Percentiles rank a stretch among this genome's conserved stretches.
These are phyloP conservation scores for Cytauxzoon felis DNA, from an alignment of 169 alveolate species.

Conservation along the genomic window DNA sequence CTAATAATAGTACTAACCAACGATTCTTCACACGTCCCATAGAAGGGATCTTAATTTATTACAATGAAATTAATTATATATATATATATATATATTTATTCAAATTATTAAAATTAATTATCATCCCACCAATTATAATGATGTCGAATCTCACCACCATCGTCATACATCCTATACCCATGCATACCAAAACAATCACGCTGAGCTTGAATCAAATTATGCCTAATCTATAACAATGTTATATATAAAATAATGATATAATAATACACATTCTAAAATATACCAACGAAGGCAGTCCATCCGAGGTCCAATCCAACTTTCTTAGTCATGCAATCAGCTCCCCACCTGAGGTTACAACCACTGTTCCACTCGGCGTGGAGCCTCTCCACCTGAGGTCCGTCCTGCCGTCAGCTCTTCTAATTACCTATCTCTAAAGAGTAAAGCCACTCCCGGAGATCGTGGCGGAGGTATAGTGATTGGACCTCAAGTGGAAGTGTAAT, in stretches of 20 bases:
- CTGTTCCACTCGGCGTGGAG: no score
- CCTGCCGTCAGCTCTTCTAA: no score
- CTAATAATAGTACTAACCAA: conserved; percentile 37
- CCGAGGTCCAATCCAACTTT: no score
- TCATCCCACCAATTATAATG: conserved; percentile 63
- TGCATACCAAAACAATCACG: conserved; percentile 83
- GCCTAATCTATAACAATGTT: conserved; percentile 34
- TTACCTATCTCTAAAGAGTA: no score
- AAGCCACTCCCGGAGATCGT: no score
- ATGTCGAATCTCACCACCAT: conserved; percentile 68
- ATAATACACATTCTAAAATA: conserved; percentile 22
- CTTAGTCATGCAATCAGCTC: no score
- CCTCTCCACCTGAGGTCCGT: no score
- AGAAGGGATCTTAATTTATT: conserved; percentile 1
- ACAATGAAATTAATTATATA: neutral
- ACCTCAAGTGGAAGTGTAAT: no score
- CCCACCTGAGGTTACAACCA: no score
- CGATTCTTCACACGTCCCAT: conserved; percentile 64
- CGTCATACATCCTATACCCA: conserved; percentile 67
- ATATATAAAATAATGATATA: no score
- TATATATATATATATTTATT: neutral
- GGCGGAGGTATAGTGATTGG: no score
- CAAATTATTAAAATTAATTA: neutral
- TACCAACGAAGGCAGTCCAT: no score
- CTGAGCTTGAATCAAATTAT: conserved; percentile 80